These are phyloP conservation scores for Nicotiana tomentosiformis DNA, from an alignment of 257 asterid genomes.

Conservation along the genomic window DNA sequence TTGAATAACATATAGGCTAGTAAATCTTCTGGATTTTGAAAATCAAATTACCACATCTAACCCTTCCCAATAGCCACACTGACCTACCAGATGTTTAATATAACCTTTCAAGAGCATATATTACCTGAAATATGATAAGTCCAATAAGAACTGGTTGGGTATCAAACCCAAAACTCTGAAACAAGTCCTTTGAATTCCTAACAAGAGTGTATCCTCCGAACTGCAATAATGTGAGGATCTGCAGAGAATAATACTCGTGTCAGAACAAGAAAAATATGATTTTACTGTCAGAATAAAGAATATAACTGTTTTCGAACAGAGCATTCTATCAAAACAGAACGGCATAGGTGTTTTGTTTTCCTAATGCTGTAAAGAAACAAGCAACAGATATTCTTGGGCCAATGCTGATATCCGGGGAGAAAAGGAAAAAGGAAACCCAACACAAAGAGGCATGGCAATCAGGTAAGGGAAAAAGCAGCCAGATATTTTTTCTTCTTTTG, in stretches of 20 bases:
- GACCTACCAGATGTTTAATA: not conserved
- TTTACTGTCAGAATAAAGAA: not conserved
- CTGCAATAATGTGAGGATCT: constrained; percentile 84
- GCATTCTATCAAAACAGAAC: not conserved
- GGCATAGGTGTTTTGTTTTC: not conserved
- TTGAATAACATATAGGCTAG: not conserved
- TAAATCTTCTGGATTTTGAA: not conserved
- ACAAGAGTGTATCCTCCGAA: constrained; percentile 96
- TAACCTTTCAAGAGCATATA: not conserved
- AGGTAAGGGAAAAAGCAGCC: not conserved
- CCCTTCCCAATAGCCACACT: not conserved
- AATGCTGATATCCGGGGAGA: not conserved
- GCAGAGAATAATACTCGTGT: constrained; percentile 21
- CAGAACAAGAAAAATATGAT: not conserved
- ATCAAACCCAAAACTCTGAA: constrained; percentile 96
- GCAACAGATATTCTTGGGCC: not conserved
- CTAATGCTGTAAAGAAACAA: not conserved
- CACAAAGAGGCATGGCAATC: not conserved
- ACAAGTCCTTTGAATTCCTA: constrained; percentile 91
- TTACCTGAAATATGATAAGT: constrained; percentile 92
- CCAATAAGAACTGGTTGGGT: constrained; percentile 98
- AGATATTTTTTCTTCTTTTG: not conserved
- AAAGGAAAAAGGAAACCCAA: not conserved
- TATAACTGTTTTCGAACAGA: not conserved
- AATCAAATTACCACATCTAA: not conserved